These are phyloP conservation scores for Coffea humblotiana DNA, from an alignment of 305 asterid genomes.

Conservation along the genomic window DNA sequence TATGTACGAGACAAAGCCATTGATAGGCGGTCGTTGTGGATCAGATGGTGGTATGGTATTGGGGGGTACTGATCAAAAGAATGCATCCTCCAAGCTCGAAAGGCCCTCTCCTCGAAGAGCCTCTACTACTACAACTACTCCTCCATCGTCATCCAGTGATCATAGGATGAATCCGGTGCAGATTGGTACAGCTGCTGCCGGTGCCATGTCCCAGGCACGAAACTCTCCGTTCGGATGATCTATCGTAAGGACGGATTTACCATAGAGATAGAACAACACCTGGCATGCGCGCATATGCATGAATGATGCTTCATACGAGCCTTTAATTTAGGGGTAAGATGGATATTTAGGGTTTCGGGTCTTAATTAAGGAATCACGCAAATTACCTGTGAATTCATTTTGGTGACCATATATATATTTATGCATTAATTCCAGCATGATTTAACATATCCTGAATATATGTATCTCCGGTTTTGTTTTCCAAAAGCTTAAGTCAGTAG, in stretches of 20 bases:
- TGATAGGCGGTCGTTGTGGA: slow-evolving; percentile 5
- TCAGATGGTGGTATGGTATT: not conserved
- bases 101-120: slow-evolving; percentile 59
- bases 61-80: slow-evolving; percentile 37
- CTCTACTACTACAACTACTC: slow-evolving; percentile 7
- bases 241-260: not conserved
- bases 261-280: not conserved
- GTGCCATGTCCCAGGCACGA: slow-evolving; percentile 48
- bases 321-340: not conserved
- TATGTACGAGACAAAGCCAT: slow-evolving; percentile 54
- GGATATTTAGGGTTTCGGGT: not conserved
- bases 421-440: not conserved
- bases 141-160: slow-evolving; percentile 7
- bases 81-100: slow-evolving; percentile 39
- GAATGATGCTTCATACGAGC: not conserved
- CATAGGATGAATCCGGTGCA: slow-evolving; percentile 27
- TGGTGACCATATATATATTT: not conserved
- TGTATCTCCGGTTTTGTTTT: not conserved
- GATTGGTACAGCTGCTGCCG: slow-evolving; percentile 30
- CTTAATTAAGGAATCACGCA: not conserved
- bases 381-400: not conserved
- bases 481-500: not conserved
- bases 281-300: not conserved
- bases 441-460: not conserved
- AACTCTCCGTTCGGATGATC: slow-evolving; percentile 63